Percentiles rank a stretch among this genome's conserved stretches.
These are phyloP conservation scores for Lactuca saligna DNA, from an alignment of 129 eudicot species.

Conservation along the genomic window DNA sequence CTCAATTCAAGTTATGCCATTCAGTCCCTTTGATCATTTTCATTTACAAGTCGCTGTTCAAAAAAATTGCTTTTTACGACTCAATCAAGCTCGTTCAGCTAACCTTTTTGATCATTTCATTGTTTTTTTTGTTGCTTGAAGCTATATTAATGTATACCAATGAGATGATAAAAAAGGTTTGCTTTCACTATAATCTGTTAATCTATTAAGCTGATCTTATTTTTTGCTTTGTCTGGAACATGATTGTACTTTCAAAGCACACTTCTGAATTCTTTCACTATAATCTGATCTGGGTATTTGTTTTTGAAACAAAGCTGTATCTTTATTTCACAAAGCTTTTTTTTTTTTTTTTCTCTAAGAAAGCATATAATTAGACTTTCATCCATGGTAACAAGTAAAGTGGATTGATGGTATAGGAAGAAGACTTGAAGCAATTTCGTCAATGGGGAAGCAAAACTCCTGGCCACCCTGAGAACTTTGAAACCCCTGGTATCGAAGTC, in stretches of 20 bases:
- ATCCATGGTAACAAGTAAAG: neutral
- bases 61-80: neutral
- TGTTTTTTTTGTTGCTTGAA: neutral
- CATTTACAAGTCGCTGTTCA: neutral
- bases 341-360: neutral
- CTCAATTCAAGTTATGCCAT: neutral
- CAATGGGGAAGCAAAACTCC: constrained; percentile 99
- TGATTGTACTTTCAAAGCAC: neutral
- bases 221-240: constrained; percentile 1
- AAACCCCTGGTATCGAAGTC: constrained; percentile 97
- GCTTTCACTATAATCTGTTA: too few relatives aligned
- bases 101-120: too few relatives aligned
- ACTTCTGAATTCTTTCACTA: neutral
- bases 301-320: neutral
- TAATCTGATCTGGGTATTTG: neutral
- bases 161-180: too few relatives aligned
- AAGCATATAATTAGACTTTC: neutral
- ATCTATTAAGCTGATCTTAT: neutral
- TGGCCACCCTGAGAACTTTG: constrained; percentile 96
- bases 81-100: neutral
- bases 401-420: constrained; percentile 45
- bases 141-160: neutral
- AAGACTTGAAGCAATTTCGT: constrained; percentile 82
- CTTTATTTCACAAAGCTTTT: neutral
- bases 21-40: neutral